A percentile compares a stretch with the other conserved stretches of the same genome.
Evolutionary conservation across 176 grass and related monocot species (phyloP).

Genomic region (barley (Hordeum vulgare)): MorexV3_pseudomolecules_assembly NC_058523.1:546513047-546513546

Average conservation of each 20-base stretch:
- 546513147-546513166: slow-evolving; percentile 74
- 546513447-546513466: background rate
- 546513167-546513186: slow-evolving; percentile 69
- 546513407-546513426: slow-evolving; percentile 6
- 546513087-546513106: slow-evolving; percentile 91
- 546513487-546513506: background rate
- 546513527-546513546: too few relatives aligned
- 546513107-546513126: slow-evolving; percentile 99
- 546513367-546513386: slow-evolving; percentile 68
- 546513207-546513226: slow-evolving; percentile 79
- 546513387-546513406: slow-evolving; percentile 71
- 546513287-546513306: slow-evolving; percentile 79
- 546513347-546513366: slow-evolving; percentile 35
- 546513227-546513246: slow-evolving; percentile 71
- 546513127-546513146: slow-evolving; percentile 93
- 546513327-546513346: slow-evolving; percentile 63
- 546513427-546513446: background rate
- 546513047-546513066: slow-evolving; percentile 97
- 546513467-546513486: background rate
- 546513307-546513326: slow-evolving; percentile 85
- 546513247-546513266: slow-evolving; percentile 73
- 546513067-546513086: slow-evolving; percentile 79
- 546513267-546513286: slow-evolving; percentile 97
- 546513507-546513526: background rate
- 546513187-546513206: slow-evolving; percentile 69